Percentiles rank a stretch among this genome's conserved stretches.
Evolutionary conservation across 805 yeast species (phyloP).

Genomic region (Teunomyces pallodes): DNA sequence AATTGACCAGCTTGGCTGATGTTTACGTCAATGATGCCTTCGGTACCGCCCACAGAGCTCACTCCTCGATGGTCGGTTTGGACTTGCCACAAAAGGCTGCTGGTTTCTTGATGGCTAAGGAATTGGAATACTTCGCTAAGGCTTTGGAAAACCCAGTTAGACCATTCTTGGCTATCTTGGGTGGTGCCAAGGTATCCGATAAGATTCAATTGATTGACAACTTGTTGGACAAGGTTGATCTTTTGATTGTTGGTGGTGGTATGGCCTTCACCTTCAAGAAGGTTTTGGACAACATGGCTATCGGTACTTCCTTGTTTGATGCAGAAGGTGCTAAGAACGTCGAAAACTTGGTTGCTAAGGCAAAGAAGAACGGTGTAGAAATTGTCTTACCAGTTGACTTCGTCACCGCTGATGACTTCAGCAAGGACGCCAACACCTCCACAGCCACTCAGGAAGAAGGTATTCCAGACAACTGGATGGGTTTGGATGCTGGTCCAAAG

Average conservation of each 20-base stretch:
- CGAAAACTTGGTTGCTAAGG: slow-evolving; percentile 89
- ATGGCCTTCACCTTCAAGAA: slow-evolving; percentile 99
- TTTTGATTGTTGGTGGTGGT: slow-evolving; percentile 97
- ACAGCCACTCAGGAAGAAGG: slow-evolving; percentile 86
- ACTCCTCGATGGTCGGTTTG: slow-evolving; percentile 98
- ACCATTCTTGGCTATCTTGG: slow-evolving; percentile 97
- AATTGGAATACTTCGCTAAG: slow-evolving; percentile 94
- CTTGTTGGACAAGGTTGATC: slow-evolving; percentile 91
- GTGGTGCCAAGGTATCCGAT: slow-evolving; percentile 99
- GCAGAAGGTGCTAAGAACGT: slow-evolving; percentile 94
- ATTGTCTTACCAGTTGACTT: slow-evolving; percentile 93
- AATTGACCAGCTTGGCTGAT: slow-evolving; percentile 90
- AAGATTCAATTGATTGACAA: slow-evolving; percentile 98
- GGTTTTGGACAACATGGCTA: slow-evolving; percentile 77
- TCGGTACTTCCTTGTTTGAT: slow-evolving; percentile 92
- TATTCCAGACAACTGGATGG: slow-evolving; percentile 93
- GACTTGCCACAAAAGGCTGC: slow-evolving; percentile 95
- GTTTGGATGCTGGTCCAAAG: slow-evolving; percentile 94
- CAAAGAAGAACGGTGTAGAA: slow-evolving; percentile 93
- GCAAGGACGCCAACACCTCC: slow-evolving; percentile 84
- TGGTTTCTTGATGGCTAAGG: slow-evolving; percentile 98
- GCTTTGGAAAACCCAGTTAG: slow-evolving; percentile 97
- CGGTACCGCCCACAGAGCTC: slow-evolving; percentile 99
- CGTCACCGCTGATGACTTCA: slow-evolving; percentile 92
- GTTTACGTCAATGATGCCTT: slow-evolving; percentile 97